Evolutionary conservation across 2,329 filamentous ascomycete species (phyloP).

Genomic region (Chrysosporium queenslandicum): DNA sequence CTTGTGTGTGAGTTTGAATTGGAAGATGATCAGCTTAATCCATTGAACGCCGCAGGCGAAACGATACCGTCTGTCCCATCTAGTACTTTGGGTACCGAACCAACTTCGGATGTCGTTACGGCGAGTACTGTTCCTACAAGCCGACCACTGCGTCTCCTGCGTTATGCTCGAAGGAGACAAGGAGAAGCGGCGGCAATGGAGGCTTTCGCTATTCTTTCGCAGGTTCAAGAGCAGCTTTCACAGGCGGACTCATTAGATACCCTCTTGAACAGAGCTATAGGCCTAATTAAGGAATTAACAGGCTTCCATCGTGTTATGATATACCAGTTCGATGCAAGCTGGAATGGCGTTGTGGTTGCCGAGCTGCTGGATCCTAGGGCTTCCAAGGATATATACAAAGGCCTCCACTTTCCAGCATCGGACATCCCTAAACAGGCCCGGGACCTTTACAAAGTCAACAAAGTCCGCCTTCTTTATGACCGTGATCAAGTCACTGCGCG

Average conservation of each 20-base stretch:
- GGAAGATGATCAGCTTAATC: conserved; percentile 3
- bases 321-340: conserved; percentile 7
- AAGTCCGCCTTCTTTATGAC: conserved; percentile 9
- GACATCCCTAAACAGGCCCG: conserved; percentile 8
- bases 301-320: conserved; percentile 10
- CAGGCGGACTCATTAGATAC: neutral
- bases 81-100: conserved; percentile 1
- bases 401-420: conserved; percentile 1
- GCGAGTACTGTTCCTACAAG: neutral
- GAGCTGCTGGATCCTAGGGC: conserved; percentile 3
- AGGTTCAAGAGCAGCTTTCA: conserved; percentile 4
- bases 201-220: conserved; percentile 2
- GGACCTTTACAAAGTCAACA: conserved; percentile 8
- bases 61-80: neutral
- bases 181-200: conserved; percentile 7
- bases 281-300: conserved; percentile 4
- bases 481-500: conserved; percentile 7
- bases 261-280: conserved; percentile 1
- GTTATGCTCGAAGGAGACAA: neutral
- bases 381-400: conserved; percentile 6
- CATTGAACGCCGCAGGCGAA: neutral
- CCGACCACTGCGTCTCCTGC: conserved; percentile 3
- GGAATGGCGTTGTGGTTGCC: conserved; percentile 6
- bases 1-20: conserved; percentile 8
- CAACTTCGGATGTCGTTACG: neutral